These are phyloP conservation scores for Melaleuca quinquenervia DNA, from an alignment of 345 rosid species.

Conservation along the genomic window DNA sequence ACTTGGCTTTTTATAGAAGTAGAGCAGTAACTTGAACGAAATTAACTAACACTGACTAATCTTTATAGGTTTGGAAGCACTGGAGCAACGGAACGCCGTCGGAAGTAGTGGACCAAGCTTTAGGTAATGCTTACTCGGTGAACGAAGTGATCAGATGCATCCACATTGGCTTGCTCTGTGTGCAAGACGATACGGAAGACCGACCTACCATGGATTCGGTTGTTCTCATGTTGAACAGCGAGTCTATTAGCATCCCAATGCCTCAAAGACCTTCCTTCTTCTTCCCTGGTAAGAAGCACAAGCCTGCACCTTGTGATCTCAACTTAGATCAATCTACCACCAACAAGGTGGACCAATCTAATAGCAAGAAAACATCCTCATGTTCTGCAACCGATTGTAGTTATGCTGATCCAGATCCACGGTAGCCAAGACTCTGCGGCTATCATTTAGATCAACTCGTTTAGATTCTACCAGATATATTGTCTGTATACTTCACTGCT, in stretches of 20 bases:
- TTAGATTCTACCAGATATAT: neutral
- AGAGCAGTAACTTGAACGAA: neutral
- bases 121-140: neutral
- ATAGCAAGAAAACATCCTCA: neutral
- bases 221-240: constrained; percentile 9
- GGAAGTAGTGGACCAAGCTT: constrained; percentile 1
- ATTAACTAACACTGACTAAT: neutral
- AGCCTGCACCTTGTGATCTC: neutral
- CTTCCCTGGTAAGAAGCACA: constrained; percentile 17
- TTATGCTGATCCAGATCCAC: neutral
- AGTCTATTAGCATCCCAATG: neutral
- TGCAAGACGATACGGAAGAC: constrained; percentile 9
- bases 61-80: constrained; percentile 7
- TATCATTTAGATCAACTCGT: neutral
- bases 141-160: constrained; percentile 16
- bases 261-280: constrained; percentile 13
- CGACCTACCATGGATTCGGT: constrained; percentile 18
- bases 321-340: neutral
- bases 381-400: neutral
- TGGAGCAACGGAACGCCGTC: constrained; percentile 8
- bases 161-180: constrained; percentile 14
- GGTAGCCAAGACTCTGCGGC: neutral
- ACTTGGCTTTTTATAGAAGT: neutral
- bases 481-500: neutral
- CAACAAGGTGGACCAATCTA: neutral